Conservation (phyloP, 441 rosid genomes). For the Metrosideros polymorpha region DNA sequence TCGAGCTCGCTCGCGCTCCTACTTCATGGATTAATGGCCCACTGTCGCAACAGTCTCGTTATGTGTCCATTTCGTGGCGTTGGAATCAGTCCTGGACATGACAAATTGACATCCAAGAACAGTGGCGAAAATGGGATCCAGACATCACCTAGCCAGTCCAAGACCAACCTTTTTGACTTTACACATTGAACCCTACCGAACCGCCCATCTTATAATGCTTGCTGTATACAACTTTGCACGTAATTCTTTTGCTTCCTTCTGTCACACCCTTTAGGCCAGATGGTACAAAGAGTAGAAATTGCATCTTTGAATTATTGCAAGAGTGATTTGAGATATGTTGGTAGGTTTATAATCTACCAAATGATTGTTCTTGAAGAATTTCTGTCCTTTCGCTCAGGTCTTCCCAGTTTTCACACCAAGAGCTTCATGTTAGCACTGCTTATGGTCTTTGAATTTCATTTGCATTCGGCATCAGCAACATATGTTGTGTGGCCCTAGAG, state of each 20-base stretch:
- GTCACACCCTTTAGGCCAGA: not conserved
- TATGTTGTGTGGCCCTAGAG: not conserved
- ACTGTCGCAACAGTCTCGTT: not conserved
- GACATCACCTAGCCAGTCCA: not conserved
- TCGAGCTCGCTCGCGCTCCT: not conserved
- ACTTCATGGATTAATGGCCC: not conserved
- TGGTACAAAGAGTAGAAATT: not conserved
- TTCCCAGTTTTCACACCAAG: not conserved
- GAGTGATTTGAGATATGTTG: too few relatives aligned
- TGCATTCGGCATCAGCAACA: not conserved
- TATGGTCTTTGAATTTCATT: not conserved
- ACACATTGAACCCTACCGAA: accelerated
- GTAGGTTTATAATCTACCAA: not conserved
- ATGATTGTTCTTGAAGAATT: not conserved
- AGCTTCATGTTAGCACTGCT: not conserved
- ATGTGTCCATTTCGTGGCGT: not conserved
- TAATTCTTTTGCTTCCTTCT: not conserved
- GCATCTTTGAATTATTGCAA: too few relatives aligned
- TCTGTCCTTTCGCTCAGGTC: not conserved
- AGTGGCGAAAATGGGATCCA: not conserved
- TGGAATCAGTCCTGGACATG: not conserved
- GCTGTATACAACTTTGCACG: not conserved
- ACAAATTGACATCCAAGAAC: not conserved
- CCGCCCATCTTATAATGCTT: not conserved
- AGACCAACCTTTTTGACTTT: not conserved